These are phyloP conservation scores for Umbelopsis vinacea DNA, from an alignment of 192 early-diverging fungal species.

Conservation along the genomic window DNA sequence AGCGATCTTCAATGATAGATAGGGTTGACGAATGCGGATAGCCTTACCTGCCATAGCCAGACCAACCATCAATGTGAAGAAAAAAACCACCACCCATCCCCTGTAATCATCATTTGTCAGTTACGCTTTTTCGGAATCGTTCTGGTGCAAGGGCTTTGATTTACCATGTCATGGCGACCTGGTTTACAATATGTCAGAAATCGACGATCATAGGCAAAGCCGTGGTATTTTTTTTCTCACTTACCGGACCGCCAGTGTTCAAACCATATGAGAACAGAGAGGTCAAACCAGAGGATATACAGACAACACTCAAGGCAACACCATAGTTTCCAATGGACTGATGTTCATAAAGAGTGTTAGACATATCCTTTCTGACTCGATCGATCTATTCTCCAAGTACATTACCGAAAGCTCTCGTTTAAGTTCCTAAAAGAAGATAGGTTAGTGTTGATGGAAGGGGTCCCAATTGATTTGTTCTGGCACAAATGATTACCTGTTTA, in stretches of 20 bases:
- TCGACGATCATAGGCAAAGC: not conserved
- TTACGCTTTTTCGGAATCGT: not conserved
- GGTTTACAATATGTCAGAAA: not conserved
- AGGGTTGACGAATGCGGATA: constrained; percentile 20
- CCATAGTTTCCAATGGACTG: constrained; percentile 40
- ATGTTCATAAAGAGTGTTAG: not conserved
- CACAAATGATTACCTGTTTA: constrained; percentile 40
- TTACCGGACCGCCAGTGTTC: constrained; percentile 52
- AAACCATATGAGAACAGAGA: constrained; percentile 48
- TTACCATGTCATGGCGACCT: constrained; percentile 34
- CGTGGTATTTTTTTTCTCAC: not conserved
- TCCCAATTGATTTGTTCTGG: not conserved
- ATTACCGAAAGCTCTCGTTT: constrained; percentile 49
- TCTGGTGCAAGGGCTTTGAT: not conserved
- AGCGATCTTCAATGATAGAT: not conserved
- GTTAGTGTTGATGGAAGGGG: not conserved
- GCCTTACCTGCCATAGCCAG: constrained; percentile 51
- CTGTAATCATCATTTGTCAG: not conserved
- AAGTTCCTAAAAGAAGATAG: constrained; percentile 19
- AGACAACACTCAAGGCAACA: constrained; percentile 52
- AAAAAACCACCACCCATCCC: constrained; percentile 54
- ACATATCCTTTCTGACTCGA: not conserved
- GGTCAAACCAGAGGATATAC: constrained; percentile 52
- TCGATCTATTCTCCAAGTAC: not conserved
- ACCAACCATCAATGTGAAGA: constrained; percentile 49